Evolutionary conservation across 208 protist species (phyloP), one percentile per base, ranked within the genome.

Genomic region (Acanthamoeba healyi): DNA sequence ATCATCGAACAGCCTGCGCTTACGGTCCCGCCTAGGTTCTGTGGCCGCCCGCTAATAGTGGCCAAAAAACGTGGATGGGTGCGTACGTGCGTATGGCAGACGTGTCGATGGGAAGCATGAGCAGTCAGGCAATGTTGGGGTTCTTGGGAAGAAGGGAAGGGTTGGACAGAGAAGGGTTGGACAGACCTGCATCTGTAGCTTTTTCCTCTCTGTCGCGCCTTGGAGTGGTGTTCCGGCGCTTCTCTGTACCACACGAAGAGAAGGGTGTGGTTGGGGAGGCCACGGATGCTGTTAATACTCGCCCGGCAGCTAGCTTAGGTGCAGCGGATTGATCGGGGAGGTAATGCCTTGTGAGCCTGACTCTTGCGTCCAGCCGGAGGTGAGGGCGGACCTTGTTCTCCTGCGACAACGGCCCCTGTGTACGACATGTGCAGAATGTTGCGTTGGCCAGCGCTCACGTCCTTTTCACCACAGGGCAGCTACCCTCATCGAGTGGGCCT

Each of bases 1-100:
- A 19, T 90, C 82, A 38, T 9, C 32, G 26, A 90, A 90, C 14
- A 90, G 40, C 40, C 40, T 90, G 24, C 82, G 26, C 40, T 90
- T 90, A 67, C 82, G 82, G 32, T 46, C 40, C 19, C 82, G 82
- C 51, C 26, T 3, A 10, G 74, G 38, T 22, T 86, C 74, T 51
- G 63, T 72, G 26, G 63, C 63, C 3, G 63, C 2, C 19, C 63
- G 63, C 63, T 72, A 17, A 17, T 26, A 32, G 5, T 2, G 9
- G 22, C 58, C 4, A 4, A 49, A 4, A 56, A 7, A 56, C 12
- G 3, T 19, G 14, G 9, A 56, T n/a, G n/a, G n/a, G n/a, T n/a
- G n/a, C n/a, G n/a, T 12, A 61, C 22, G 54, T 22, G 54, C 54
- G n/a, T n/a, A n/a, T n/a, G n/a, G 22, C 26, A 22, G 6, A 67